phyloP scores from a whole-genome alignment of 495 filamentous ascomycete genomes.

The Elasticomyces elasticus region DNA sequence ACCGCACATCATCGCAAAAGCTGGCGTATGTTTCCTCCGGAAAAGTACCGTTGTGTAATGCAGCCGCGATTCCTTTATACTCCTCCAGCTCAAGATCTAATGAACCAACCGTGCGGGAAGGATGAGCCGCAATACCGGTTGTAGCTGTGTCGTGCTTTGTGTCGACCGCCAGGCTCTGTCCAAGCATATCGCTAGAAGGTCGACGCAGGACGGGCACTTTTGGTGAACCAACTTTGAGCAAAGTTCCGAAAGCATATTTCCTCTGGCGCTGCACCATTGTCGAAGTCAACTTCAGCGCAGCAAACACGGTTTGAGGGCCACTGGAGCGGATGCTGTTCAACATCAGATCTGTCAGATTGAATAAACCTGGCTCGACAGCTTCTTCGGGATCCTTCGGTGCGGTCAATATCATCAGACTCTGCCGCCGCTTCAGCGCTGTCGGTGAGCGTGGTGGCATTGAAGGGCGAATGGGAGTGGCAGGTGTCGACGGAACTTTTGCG shows the following conservation, averaged over 20 bases:
- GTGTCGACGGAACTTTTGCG: constrained; percentile 46
- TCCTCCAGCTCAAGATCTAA: constrained; percentile 71
- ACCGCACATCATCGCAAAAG: constrained; percentile 55
- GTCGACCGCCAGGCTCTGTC: not conserved
- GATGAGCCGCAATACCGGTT: not conserved
- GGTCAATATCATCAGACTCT: constrained; percentile 78
- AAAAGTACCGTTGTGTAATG: constrained; percentile 59
- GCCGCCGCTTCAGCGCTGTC: constrained; percentile 58
- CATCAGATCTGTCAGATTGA: constrained; percentile 88
- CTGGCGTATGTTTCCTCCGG: constrained; percentile 70
- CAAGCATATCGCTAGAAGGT: not conserved
- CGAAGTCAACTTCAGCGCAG: constrained; percentile 74
- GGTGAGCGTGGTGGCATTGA: constrained; percentile 43
- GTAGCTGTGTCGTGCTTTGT: not conserved
- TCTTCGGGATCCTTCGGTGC: constrained; percentile 58
- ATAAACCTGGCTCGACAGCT: constrained; percentile 72
- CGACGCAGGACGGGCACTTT: not conserved
- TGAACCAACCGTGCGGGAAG: constrained; percentile 61
- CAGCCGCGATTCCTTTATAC: constrained; percentile 59
- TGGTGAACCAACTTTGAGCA: constrained; percentile 36
- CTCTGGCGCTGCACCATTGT: constrained; percentile 81
- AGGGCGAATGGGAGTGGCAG: constrained; percentile 25
- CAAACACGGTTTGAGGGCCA: constrained; percentile 78
- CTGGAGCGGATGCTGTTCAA: constrained; percentile 71
- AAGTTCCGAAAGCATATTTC: constrained; percentile 65